Conservation (phyloP, 2,329 filamentous ascomycete species). For the Hortaea sp. region DNA sequence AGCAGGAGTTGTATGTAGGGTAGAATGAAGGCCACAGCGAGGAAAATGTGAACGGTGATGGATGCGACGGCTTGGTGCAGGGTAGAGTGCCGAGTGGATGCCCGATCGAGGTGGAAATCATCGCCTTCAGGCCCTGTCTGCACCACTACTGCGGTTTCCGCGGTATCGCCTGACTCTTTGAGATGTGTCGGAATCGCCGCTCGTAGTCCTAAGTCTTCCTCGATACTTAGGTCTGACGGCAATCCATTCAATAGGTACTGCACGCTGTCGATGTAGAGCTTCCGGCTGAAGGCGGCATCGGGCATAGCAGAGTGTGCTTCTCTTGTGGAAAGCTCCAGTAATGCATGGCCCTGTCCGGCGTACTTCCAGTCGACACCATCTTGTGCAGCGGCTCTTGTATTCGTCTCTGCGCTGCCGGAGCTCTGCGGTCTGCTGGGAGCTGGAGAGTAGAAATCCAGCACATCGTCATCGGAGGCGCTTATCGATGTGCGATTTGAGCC, state of each 20-base stretch:
- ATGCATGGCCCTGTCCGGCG: conserved; percentile 40
- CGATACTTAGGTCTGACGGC: conserved; percentile 45
- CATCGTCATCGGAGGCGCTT: conserved; percentile 6
- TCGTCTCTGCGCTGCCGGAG: conserved; percentile 9
- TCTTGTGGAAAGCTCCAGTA: conserved; percentile 36
- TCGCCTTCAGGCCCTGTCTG: background rate
- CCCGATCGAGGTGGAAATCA: background rate
- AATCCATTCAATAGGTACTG: conserved; percentile 56
- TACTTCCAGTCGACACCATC: conserved; percentile 42
- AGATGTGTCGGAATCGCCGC: conserved; percentile 37
- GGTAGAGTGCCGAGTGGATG: conserved; percentile 15
- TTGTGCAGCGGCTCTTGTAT: conserved; percentile 4
- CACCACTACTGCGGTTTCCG: background rate
- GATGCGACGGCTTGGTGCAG: conserved; percentile 15
- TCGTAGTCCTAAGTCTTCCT: conserved; percentile 45
- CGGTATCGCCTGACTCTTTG: background rate
- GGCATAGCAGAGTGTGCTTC: conserved; percentile 31
- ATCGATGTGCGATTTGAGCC: conserved; percentile 4
- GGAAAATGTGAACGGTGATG: conserved; percentile 30
- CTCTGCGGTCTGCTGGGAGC: conserved; percentile 12
- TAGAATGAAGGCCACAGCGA: conserved; percentile 50
- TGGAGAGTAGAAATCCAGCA: conserved; percentile 7
- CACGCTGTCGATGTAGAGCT: conserved; percentile 54
- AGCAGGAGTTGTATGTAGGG: conserved; percentile 51
- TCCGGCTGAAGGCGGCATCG: conserved; percentile 43